Conservation (phyloP, 768 basidiomycete genomes). For the Tephrocybe sp. region DNA sequence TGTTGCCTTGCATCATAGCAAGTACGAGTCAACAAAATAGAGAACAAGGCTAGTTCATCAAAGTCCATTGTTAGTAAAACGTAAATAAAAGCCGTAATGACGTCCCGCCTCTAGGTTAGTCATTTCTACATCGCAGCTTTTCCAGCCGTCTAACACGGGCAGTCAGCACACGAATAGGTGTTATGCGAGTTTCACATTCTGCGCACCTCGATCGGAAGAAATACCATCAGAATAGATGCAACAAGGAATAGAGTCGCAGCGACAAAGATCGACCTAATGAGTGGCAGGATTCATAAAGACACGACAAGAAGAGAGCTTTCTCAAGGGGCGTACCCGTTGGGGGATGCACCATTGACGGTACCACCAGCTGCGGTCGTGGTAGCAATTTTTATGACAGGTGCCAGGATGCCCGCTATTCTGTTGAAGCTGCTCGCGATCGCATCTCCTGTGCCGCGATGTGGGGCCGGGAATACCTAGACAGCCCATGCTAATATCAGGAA, state of each 20-base stretch:
- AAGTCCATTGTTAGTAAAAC: too few species aligned
- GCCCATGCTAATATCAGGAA: background rate
- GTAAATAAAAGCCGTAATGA: too few species aligned
- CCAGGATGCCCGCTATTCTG: conserved; percentile 45
- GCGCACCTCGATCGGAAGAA: conserved; percentile 34
- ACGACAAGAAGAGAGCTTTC: conserved; percentile 30
- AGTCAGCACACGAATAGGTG: background rate
- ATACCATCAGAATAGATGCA: conserved; percentile 35
- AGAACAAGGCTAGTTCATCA: too few species aligned
- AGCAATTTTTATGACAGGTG: conserved; percentile 49
- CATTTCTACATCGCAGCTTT: conserved; percentile 12
- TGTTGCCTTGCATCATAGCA: too few species aligned
- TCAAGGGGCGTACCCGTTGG: conserved; percentile 47
- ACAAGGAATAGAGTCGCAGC: conserved; percentile 46
- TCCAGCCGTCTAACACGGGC: conserved; percentile 5
- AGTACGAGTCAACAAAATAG: too few species aligned
- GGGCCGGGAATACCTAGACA: conserved; percentile 47
- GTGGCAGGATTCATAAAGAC: background rate
- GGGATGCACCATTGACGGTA: conserved; percentile 2
- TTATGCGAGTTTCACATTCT: too few species aligned
- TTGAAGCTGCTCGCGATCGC: conserved; percentile 50
- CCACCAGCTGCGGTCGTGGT: conserved; percentile 20
- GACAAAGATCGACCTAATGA: conserved; percentile 44
- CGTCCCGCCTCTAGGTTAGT: too few species aligned
- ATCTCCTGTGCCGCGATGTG: conserved; percentile 56